Conservation (phyloP, 208 protist species). For the Crithidia acanthocephali region DNA sequence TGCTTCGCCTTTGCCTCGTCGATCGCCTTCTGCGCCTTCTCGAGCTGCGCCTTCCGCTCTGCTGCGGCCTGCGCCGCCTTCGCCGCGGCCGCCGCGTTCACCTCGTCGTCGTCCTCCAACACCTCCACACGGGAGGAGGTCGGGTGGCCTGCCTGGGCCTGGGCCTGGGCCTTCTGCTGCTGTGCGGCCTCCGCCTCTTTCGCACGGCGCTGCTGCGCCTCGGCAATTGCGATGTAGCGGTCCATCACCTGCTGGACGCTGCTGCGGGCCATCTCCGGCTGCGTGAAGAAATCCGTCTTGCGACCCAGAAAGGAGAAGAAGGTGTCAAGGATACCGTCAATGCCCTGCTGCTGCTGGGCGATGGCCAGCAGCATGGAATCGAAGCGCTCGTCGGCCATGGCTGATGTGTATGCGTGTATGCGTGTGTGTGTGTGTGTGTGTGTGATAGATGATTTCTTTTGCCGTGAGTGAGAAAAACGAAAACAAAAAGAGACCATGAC, state of each 20-base stretch:
- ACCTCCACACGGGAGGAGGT: constrained; percentile 74
- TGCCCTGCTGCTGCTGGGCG: constrained; percentile 91
- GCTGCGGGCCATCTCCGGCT: constrained; percentile 65
- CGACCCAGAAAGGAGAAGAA: constrained; percentile 93
- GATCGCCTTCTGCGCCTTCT: constrained; percentile 51
- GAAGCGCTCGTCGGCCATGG: constrained; percentile 66
- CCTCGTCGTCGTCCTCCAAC: constrained; percentile 73
- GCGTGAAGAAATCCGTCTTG: constrained; percentile 95
- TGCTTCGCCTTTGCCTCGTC: constrained; percentile 45
- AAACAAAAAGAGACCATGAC: no score
- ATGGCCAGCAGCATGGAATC: constrained; percentile 92
- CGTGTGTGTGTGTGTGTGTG: not conserved
- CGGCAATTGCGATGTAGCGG: constrained; percentile 58
- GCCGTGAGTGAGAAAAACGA: not conserved
- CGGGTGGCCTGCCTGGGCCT: constrained; percentile 17
- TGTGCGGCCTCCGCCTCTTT: constrained; percentile 25
- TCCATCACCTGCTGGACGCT: constrained; percentile 60
- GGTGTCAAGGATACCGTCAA: constrained; percentile 90
- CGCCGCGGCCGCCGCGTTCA: constrained; percentile 46
- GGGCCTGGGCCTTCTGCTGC: constrained; percentile 12
- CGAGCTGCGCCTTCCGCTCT: constrained; percentile 57
- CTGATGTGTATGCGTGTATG: constrained; percentile 4
- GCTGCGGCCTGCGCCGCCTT: constrained; percentile 57
- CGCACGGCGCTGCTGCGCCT: constrained; percentile 45
- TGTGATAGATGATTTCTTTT: not conserved